Conservation (phyloP, 108 stramenopile species). For the Ochromonas danica region DNA sequence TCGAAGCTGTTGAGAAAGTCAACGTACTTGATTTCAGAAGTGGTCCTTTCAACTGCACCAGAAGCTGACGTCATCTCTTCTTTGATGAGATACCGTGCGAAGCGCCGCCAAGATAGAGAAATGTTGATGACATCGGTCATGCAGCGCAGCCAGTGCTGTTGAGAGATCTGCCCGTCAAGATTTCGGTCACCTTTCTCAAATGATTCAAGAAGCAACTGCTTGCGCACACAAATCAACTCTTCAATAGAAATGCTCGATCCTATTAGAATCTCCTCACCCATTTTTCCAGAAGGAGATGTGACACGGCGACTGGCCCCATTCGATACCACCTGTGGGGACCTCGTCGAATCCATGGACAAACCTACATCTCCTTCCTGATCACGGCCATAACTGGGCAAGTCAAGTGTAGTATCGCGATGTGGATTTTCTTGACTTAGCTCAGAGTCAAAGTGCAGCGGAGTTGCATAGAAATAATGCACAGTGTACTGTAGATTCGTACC, state of each 20-base stretch:
- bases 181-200: background rate
- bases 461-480: constrained; percentile 27
- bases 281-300: background rate
- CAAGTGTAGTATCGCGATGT: background rate
- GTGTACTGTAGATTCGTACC: constrained; percentile 10
- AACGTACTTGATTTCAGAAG: background rate
- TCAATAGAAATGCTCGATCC: background rate
- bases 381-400: background rate
- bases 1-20: background rate
- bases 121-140: background rate
- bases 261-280: background rate
- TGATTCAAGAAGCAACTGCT: background rate
- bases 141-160: background rate
- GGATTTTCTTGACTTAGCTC: background rate
- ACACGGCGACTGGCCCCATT: background rate
- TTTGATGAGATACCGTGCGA: background rate
- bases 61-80: background rate
- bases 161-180: background rate
- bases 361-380: background rate
- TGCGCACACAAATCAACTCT: background rate
- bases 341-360: background rate
- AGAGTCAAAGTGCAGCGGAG: background rate
- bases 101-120: background rate
- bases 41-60: background rate
- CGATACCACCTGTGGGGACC: background rate